Base-by-base conservation (phyloP, 768 basidiomycete genomes). In the Daedaleopsis nitida region DNA sequence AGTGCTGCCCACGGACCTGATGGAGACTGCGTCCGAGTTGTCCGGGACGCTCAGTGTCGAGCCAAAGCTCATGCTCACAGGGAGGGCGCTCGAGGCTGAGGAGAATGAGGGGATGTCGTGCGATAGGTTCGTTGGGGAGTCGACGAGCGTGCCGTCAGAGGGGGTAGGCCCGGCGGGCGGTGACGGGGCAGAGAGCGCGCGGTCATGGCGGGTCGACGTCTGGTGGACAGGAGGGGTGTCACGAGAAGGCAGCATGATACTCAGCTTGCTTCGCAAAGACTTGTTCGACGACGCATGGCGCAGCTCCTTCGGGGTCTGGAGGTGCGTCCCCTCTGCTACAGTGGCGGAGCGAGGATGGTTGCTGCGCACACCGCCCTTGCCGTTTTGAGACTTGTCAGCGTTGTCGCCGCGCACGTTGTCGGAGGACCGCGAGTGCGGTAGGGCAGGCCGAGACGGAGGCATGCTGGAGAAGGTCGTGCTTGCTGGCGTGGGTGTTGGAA, bases 1-100 rank as follows among this genome's bases (percentile, higher is more conserved):
- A 1, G 67, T 63, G 54, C 68, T 65, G 50, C 63, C 60, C 17
- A 67, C 55, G 19, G 71, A 70, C 52, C 56, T 52, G 55, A 70
- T 57, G 21, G 71, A 70, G 49, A 59, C 65, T 1, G 67, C 62
- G 57, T 72, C 68, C 38, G 67, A 67, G 55, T 69, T 67, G 67
- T 68, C 67, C 7, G 62, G 68, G 14, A 63, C 57, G 24, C 61
- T 57, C 52, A 68, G 55, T 17, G 62, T 52, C 54, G 66, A 37
- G 57, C 59, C 59, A 38, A 60, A 54, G 53, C 60, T 57, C 42
- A 53, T 23, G 57, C 58, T 57, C 2, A 52, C 19, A 59, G 57
- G 27, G 21, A 59, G 53, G 45, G 65, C 59, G 52, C 37, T 60
- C 21, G 45, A 23, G 51, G 54, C 43, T 24, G 60, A 60, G 35